Base-by-base conservation (phyloP, 2,329 filamentous ascomycete species). In the Botryotinia globosa region DNA sequence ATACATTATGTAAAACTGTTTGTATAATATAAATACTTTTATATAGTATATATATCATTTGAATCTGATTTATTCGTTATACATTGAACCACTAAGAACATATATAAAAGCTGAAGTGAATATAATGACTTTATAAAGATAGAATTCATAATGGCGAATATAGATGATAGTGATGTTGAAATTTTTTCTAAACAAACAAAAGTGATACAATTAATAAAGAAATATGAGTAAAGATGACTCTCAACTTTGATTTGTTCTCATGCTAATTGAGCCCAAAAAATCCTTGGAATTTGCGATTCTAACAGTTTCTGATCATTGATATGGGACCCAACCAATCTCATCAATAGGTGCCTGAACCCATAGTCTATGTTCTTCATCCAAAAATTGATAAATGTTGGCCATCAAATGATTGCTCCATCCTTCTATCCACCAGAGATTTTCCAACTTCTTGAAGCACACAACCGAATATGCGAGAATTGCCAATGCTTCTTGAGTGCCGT, bases 371-470 rank as follows among this genome's bases (percentile, higher is more conserved):
- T 81, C 77, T 42, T 79, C 79, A 56, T 82, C 81, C 44, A 82
- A 75, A 56, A 77, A 61, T n/a, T 72, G 70, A 75, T 78, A 81
- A 8, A 79, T 76, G 63, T 76, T 74, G 51, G 72, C 69, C 63
- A 82, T 78, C 14, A 82, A 72, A 64, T 81, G 78, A 39, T 73
- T 76, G 1, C 78, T 77, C 81, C 80, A 82, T 3, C 81, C 80
- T 58, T 80, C 75, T 9, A 81, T 73, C 77, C 79, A 82, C 80
- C 81, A 81, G n/a, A 76, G 74, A 14, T 69, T 71, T 34, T 80
- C 79, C 70, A 81, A 76, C 48, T 74, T 77, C 65, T 77, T 79
- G 62, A 80, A 79, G 5, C 81, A 68, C 39, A 81, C 77, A 25
- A 77, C 77, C 61, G 78, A 81, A 48, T 79, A 78, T 34, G 79